phyloP scores from a whole-genome alignment of 805 yeast genomes.

The Myxozyma sirexii region DNA sequence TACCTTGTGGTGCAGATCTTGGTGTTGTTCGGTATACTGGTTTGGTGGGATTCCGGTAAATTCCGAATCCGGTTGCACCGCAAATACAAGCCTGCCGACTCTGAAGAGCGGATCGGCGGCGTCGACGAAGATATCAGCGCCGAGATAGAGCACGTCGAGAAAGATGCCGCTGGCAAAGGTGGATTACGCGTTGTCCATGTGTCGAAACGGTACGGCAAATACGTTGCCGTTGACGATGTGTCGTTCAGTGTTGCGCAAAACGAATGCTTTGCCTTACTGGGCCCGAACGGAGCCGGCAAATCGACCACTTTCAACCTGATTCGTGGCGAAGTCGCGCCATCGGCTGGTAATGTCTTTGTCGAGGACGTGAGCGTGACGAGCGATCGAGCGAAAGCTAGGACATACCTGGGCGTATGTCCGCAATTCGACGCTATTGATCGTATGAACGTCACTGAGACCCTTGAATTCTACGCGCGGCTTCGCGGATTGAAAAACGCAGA shows the following conservation, averaged over 20 bases:
- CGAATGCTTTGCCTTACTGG: constrained; percentile 45
- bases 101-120: constrained; percentile 19
- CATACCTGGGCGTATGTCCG: constrained; percentile 44
- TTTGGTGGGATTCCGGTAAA: constrained; percentile 44
- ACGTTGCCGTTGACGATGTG: constrained; percentile 41
- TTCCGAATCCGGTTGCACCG: constrained; percentile 35
- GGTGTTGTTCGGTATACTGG: constrained; percentile 33
- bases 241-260: constrained; percentile 41
- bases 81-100: constrained; percentile 30
- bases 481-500: constrained; percentile 37
- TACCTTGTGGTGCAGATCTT: constrained; percentile 40
- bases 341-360: constrained; percentile 38
- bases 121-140: constrained; percentile 33
- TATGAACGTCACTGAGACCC: constrained; percentile 41
- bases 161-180: constrained; percentile 6
- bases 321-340: constrained; percentile 42
- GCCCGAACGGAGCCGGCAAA: constrained; percentile 47
- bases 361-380: constrained; percentile 36
- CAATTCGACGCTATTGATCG: constrained; percentile 46
- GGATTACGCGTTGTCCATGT: constrained; percentile 41
- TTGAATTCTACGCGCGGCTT: constrained; percentile 41
- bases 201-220: constrained; percentile 35
- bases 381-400: constrained; percentile 39
- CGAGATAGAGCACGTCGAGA: constrained; percentile 37
- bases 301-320: constrained; percentile 45